A percentile compares a stretch with the other conserved stretches of the same genome.
These are phyloP conservation scores for Epichloe coenophiala DNA, from an alignment of 2,329 filamentous ascomycete species.

Conservation along the genomic window DNA sequence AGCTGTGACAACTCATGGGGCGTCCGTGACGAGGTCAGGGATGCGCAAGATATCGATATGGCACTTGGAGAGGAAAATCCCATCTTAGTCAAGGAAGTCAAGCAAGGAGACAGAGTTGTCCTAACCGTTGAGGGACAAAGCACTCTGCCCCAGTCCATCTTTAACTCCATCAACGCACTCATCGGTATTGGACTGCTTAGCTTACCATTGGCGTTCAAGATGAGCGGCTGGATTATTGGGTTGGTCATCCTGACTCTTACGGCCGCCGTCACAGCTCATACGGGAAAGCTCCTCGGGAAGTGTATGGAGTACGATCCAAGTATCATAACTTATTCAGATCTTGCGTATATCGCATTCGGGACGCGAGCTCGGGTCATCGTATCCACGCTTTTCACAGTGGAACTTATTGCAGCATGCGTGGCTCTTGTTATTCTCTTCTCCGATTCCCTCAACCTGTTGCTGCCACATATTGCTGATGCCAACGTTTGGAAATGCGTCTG, in stretches of 20 bases:
- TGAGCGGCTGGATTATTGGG: constrained; percentile 80
- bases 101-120: constrained; percentile 76
- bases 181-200: constrained; percentile 85
- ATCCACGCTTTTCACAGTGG: constrained; percentile 75
- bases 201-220: constrained; percentile 74
- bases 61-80: constrained; percentile 36
- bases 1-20: constrained; percentile 19
- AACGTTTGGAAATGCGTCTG: constrained; percentile 77
- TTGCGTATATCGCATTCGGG: constrained; percentile 85
- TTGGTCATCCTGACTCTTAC: constrained; percentile 60
- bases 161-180: constrained; percentile 90
- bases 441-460: constrained; percentile 68
- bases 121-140: constrained; percentile 81
- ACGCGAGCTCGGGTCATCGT: constrained; percentile 67
- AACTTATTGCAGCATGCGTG: constrained; percentile 78
- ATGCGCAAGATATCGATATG: constrained; percentile 14
- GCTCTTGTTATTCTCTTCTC: constrained; percentile 87
- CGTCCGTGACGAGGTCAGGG: constrained; percentile 22
- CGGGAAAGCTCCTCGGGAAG: constrained; percentile 69
- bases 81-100: constrained; percentile 76
- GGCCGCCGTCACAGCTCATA: constrained; percentile 69
- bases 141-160: constrained; percentile 88
- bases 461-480: constrained; percentile 53
- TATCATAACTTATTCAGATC: constrained; percentile 86
- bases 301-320: constrained; percentile 78